A percentile compares a stretch with the other conserved stretches of the same genome.
phyloP scores from a whole-genome alignment of 257 asterid species.

The Misopates orontium region DNA sequence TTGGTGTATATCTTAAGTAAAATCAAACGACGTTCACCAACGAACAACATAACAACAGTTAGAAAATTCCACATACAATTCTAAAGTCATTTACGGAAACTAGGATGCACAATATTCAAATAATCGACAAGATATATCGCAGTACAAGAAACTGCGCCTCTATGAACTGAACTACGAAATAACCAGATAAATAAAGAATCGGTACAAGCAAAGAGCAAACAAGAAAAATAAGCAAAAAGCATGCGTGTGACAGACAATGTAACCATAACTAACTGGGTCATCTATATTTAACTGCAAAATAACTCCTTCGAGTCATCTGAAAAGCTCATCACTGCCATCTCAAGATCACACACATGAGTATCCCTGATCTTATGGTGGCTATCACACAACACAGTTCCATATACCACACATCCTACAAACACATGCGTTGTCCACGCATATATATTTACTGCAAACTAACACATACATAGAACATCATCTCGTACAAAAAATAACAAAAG shows the following conservation, averaged over 20 bases:
- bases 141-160: neutral
- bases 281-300: conserved; percentile 20
- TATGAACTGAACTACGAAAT: conserved; percentile 3
- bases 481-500: conserved; percentile 9
- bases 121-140: neutral
- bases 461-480: neutral
- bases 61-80: conserved; percentile 1
- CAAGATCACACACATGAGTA: too few species aligned
- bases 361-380: neutral
- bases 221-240: neutral
- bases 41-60: conserved; percentile 19
- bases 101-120: neutral
- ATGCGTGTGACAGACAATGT: conserved; percentile 10
- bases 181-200: neutral
- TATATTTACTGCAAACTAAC: neutral
- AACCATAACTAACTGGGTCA: conserved; percentile 7
- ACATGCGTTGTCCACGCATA: neutral
- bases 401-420: neutral
- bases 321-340: conserved; percentile 11
- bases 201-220: conserved; percentile 5
- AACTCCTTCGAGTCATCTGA: conserved; percentile 13
- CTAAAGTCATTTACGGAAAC: conserved; percentile 13
- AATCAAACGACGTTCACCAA: neutral
- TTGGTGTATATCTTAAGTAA: neutral
- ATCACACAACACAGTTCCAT: neutral